A percentile compares a stretch with the other conserved stretches of the same genome.
Evolutionary conservation across 495 filamentous ascomycete species (phyloP).

Genomic region (Neurospora africana): DNA sequence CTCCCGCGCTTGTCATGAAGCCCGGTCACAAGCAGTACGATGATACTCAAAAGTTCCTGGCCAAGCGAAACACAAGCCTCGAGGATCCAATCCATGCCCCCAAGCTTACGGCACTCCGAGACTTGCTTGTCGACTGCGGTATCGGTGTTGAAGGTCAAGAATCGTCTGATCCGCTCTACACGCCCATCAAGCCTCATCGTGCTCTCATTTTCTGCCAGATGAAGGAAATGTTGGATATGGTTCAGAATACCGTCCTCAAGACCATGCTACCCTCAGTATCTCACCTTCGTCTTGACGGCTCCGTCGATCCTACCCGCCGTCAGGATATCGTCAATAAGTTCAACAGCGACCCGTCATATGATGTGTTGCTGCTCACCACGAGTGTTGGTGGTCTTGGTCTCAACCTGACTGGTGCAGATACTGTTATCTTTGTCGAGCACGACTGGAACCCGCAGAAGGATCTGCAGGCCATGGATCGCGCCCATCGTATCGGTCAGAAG

Average conservation of each 20-base stretch:
- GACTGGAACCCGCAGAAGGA: slow-evolving; percentile 99
- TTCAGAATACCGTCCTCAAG: slow-evolving; percentile 81
- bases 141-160: slow-evolving; percentile 71
- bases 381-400: slow-evolving; percentile 89
- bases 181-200: slow-evolving; percentile 85
- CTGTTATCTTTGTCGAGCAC: slow-evolving; percentile 98
- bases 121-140: slow-evolving; percentile 88
- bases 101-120: slow-evolving; percentile 79
- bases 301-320: slow-evolving; percentile 77
- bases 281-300: slow-evolving; percentile 82
- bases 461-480: slow-evolving; percentile 97
- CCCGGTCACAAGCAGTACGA: slow-evolving; percentile 85
- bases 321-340: slow-evolving; percentile 98
- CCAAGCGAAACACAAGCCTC: slow-evolving; percentile 60
- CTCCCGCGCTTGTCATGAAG: slow-evolving; percentile 88
- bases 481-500: slow-evolving; percentile 97
- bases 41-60: slow-evolving; percentile 64
- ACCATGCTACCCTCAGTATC: slow-evolving; percentile 77
- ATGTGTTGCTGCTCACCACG: slow-evolving; percentile 84
- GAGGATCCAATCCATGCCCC: slow-evolving; percentile 83
- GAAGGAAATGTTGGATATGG: slow-evolving; percentile 99
- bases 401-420: slow-evolving; percentile 94
- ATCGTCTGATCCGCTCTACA: slow-evolving; percentile 46
- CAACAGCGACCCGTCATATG: slow-evolving; percentile 93
- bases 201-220: slow-evolving; percentile 98